These are phyloP conservation scores for Curvularia verruculosa DNA, from an alignment of 2,329 filamentous ascomycete species.

Conservation along the genomic window DNA sequence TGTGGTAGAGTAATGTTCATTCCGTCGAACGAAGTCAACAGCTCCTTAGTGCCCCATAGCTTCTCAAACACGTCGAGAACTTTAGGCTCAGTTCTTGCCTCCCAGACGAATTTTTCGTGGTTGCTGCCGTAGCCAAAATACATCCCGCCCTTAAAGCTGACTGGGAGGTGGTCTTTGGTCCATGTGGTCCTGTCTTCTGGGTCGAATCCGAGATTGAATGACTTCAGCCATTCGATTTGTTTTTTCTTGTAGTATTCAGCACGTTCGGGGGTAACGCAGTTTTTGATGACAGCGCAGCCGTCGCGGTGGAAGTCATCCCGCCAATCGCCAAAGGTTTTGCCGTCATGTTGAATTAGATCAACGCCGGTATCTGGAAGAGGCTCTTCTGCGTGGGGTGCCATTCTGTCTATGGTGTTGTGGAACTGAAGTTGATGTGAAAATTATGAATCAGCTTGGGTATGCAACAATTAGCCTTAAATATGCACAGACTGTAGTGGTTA, in stretches of 20 bases:
- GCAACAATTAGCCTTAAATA: too few relatives aligned
- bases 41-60: conserved; percentile 44
- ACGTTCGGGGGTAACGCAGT: conserved; percentile 47
- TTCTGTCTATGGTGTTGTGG: background rate
- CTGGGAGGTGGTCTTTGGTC: conserved; percentile 48
- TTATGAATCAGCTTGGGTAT: too few relatives aligned
- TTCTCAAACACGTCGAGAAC: conserved; percentile 47
- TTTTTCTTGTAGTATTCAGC: conserved; percentile 52
- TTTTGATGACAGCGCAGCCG: conserved; percentile 52
- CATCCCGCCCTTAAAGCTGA: conserved; percentile 53
- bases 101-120: conserved; percentile 53
- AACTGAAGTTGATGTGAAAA: too few relatives aligned
- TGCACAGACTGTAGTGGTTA: too few relatives aligned
- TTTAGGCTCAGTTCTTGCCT: conserved; percentile 45
- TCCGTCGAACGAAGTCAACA: conserved; percentile 49
- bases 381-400: conserved; percentile 28
- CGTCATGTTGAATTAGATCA: conserved; percentile 22
- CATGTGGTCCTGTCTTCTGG: conserved; percentile 43
- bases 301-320: conserved; percentile 47
- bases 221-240: conserved; percentile 52
- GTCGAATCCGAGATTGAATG: conserved; percentile 52
- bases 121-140: conserved; percentile 48
- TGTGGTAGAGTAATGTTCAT: conserved; percentile 50
- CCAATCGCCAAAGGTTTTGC: conserved; percentile 18
- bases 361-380: conserved; percentile 26